Conservation (phyloP, 306 rosid species). For the Alnus rubra region DNA sequence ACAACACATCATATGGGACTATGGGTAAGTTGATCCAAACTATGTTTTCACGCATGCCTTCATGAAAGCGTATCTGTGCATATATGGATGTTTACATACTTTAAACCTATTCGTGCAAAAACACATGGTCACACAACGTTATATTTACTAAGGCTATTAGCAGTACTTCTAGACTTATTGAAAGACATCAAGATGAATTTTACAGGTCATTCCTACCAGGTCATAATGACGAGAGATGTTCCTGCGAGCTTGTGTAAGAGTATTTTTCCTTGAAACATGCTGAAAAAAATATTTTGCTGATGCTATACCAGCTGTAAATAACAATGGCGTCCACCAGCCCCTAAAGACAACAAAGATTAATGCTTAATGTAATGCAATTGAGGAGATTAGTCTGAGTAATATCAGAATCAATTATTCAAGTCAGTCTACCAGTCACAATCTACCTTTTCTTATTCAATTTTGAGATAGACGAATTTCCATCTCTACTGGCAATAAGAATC, state of each 20-base stretch:
- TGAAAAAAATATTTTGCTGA: constrained; percentile 81
- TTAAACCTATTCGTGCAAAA: no score
- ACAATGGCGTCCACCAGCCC: constrained; percentile 96
- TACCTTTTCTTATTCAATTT: constrained; percentile 64
- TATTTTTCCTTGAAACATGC: constrained; percentile 77
- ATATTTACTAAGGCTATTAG: no score
- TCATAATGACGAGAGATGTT: constrained; percentile 93
- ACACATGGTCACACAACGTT: no score
- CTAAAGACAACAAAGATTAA: constrained; percentile 35
- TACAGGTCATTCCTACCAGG: constrained; percentile 52
- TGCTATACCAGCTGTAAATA: constrained; percentile 70
- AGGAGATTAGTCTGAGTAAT: background rate
- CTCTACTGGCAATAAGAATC: constrained; percentile 89
- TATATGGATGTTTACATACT: background rate
- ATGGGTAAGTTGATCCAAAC: background rate
- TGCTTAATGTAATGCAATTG: constrained; percentile 8
- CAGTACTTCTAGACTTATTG: background rate
- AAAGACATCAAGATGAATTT: background rate
- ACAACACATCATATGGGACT: no score
- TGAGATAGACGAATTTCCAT: constrained; percentile 51
- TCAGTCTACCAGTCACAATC: background rate
- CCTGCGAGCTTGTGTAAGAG: constrained; percentile 88
- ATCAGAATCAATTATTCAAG: background rate
- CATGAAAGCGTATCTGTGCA: background rate
- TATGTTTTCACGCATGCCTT: background rate